Evolutionary conservation across 768 basidiomycete species (phyloP).

Genomic region (Hygrocybe punicea): DNA sequence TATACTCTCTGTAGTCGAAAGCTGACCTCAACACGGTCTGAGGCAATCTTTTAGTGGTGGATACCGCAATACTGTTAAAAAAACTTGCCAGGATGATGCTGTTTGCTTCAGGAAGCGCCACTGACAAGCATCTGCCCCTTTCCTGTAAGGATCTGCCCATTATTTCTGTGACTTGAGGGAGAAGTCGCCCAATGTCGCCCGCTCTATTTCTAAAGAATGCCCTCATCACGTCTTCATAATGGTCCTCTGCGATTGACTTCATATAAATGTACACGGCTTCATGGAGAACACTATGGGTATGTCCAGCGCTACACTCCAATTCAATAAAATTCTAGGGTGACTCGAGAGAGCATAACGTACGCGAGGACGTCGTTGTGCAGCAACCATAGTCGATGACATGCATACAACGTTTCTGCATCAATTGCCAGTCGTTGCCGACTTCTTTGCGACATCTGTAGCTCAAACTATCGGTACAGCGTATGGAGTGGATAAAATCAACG

Average conservation of each 20-base stretch:
- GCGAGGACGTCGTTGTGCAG: constrained; percentile 63
- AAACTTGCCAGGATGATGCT: constrained; percentile 60
- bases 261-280: constrained; percentile 71
- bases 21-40: constrained; percentile 74
- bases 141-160: constrained; percentile 44
- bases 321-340: background rate
- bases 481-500: constrained; percentile 5
- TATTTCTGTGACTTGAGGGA: constrained; percentile 57
- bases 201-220: constrained; percentile 78
- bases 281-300: constrained; percentile 60
- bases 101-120: constrained; percentile 64
- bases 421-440: constrained; percentile 70
- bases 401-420: constrained; percentile 85
- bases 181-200: constrained; percentile 60
- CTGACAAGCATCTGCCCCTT: constrained; percentile 41
- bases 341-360: constrained; percentile 37
- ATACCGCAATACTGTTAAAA: background rate
- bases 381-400: constrained; percentile 79
- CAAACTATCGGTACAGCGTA: background rate
- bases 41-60: constrained; percentile 2
- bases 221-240: constrained; percentile 74
- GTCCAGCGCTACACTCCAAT: constrained; percentile 43
- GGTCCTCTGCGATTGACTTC: constrained; percentile 49
- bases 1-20: constrained; percentile 69
- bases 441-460: constrained; percentile 69